Conservation (phyloP, 805 yeast species). For the Alloascoidea hylecoeti region DNA sequence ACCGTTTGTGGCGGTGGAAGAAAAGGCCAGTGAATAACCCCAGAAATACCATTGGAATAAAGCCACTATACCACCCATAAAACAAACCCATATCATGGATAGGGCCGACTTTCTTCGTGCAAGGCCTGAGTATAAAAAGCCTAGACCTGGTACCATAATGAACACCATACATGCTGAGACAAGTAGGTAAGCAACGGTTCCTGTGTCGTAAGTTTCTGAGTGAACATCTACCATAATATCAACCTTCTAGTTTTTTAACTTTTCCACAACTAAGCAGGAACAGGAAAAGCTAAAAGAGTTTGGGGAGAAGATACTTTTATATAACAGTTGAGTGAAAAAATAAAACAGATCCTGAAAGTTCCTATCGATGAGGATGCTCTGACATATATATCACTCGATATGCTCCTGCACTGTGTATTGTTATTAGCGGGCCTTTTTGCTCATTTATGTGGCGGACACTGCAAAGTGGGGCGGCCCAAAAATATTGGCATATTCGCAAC, state of each 20-base stretch:
- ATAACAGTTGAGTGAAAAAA: too few species aligned
- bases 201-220: slow-evolving; percentile 17
- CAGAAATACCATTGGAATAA: slow-evolving; percentile 93
- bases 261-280: too few species aligned
- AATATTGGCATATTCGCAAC: too few species aligned
- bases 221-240: slow-evolving; percentile 14
- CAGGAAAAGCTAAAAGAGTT: too few species aligned
- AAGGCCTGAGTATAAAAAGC: slow-evolving; percentile 81
- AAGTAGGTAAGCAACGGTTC: slow-evolving; percentile 21
- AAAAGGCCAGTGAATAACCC: slow-evolving; percentile 93
- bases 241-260: slow-evolving; percentile 12
- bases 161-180: slow-evolving; percentile 41
- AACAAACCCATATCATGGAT: slow-evolving; percentile 69
- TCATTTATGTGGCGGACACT: too few species aligned
- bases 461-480: too few species aligned
- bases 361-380: too few species aligned
- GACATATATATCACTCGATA: too few species aligned
- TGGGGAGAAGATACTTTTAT: too few species aligned
- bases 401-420: too few species aligned
- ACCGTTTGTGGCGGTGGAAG: slow-evolving; percentile 59
- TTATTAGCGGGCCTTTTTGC: too few species aligned
- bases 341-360: too few species aligned
- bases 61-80: slow-evolving; percentile 61
- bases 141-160: slow-evolving; percentile 92
- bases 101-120: slow-evolving; percentile 86